These are phyloP conservation scores for Pseudogymnoascus sp. DNA, from an alignment of 2,329 filamentous ascomycete species.

Conservation along the genomic window DNA sequence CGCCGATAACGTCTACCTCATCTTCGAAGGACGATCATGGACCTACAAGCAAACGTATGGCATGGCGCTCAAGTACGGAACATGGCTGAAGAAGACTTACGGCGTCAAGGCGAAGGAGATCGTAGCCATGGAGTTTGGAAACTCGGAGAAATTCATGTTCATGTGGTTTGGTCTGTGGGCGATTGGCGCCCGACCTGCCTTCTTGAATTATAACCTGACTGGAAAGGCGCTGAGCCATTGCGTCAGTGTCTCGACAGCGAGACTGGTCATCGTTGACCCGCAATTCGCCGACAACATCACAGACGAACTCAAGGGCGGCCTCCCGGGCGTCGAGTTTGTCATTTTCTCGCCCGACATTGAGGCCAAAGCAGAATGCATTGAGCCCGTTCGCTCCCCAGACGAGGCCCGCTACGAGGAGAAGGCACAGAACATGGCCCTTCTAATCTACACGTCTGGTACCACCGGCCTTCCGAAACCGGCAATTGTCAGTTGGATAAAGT, in stretches of 20 bases:
- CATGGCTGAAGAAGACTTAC: slow-evolving; percentile 61
- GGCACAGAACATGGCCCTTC: slow-evolving; percentile 51
- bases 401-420: slow-evolving; percentile 43
- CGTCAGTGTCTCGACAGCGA: slow-evolving; percentile 58
- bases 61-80: slow-evolving; percentile 61
- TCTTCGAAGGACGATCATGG: slow-evolving; percentile 61
- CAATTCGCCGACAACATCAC: slow-evolving; percentile 48
- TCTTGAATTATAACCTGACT: slow-evolving; percentile 80
- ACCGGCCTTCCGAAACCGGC: slow-evolving; percentile 78
- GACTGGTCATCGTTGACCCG: slow-evolving; percentile 62
- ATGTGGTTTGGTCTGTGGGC: slow-evolving; percentile 73
- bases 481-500: slow-evolving; percentile 66
- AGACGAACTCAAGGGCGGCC: slow-evolving; percentile 47
- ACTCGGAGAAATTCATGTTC: slow-evolving; percentile 71
- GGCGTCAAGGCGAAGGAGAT: slow-evolving; percentile 64
- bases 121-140: slow-evolving; percentile 74
- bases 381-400: slow-evolving; percentile 52
- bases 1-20: slow-evolving; percentile 51
- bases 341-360: slow-evolving; percentile 54
- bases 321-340: slow-evolving; percentile 49
- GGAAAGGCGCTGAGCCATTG: slow-evolving; percentile 68
- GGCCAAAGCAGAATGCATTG: slow-evolving; percentile 43
- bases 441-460: slow-evolving; percentile 83
- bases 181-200: slow-evolving; percentile 73
- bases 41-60: slow-evolving; percentile 74